Evolutionary conservation across 78 protist species (phyloP), one percentile per base, ranked within the genome.

Genomic region (Dictyostelium firmibasis): DNA sequence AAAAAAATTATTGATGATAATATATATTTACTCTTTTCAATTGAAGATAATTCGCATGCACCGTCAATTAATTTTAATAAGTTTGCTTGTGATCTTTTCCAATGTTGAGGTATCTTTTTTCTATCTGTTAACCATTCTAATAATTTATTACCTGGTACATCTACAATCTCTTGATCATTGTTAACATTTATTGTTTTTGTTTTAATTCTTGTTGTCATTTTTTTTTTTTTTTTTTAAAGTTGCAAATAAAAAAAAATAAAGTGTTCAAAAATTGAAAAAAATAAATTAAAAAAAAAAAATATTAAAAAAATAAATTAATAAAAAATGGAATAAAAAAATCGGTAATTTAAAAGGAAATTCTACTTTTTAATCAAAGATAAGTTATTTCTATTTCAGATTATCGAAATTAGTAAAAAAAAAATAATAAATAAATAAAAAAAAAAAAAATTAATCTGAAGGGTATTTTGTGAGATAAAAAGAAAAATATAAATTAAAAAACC

Each of bases 121-220:
- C 93, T 87, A 41, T 74, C 86, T 3, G 69, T 13, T 43, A 87
- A 62, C 93, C 93, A 87, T 27, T 87, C 93, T 18, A 87, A n/a
- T 57, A 87, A 33, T 44, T 76, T 87, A 31, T 53, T 16, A 38
- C 93, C 93, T 62, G 81, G 93, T 29, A 87, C 23, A 87, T 87
- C 93, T 41, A 87, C 38, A 64, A 87, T 72, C 9, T 81, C 86
- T 41, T 81, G 74, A 5, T 38, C 62, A 31, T 31, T 38, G 5
- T 6, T 16, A 31, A 29, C 16, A 70, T 70, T 70, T 25, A 25
- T 25, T 14, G 33, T 4, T 31, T 70, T 70, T 13, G 43, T 70
- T 70, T 70, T 70, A 13, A 70, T 70, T 70, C 33, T 70, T 31
- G 77, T 70, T 70, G 77, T 27, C 77, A 70, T 70, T 25, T 25